Evolutionary conservation across 139 green algal genomes (phyloP).

Genomic region (Haematococcus lacustris): DNA sequence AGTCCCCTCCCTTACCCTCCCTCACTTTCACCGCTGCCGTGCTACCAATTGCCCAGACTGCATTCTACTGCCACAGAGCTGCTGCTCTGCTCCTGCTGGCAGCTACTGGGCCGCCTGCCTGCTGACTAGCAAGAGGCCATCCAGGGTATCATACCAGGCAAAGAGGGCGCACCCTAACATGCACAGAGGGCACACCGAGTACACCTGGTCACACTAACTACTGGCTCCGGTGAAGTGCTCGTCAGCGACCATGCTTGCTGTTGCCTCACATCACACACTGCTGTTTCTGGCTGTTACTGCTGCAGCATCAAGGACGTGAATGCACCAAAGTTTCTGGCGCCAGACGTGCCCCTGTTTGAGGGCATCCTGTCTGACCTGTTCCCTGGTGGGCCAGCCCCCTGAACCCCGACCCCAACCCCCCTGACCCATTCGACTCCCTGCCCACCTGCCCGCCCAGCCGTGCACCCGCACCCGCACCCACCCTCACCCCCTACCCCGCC

Average conservation of each 20-base stretch:
- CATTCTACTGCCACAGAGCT: no score
- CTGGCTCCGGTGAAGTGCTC: not conserved
- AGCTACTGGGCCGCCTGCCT: not conserved
- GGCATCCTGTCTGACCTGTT: slow-evolving; percentile 75
- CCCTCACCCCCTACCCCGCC: not conserved
- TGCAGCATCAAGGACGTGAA: slow-evolving; percentile 69
- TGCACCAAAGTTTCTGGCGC: slow-evolving; percentile 75
- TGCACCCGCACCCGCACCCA: not conserved
- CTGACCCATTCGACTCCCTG: not conserved
- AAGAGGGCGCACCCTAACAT: not conserved
- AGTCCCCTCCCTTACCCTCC: no score
- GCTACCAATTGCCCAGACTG: no score
- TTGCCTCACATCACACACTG: not conserved
- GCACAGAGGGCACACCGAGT: not conserved
- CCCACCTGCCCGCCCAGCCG: not conserved
- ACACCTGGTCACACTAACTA: not conserved
- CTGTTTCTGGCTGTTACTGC: not conserved
- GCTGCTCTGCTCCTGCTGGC: not conserved
- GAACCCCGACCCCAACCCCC: not conserved
- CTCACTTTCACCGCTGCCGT: no score
- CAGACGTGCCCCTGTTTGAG: slow-evolving; percentile 72
- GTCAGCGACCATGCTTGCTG: not conserved
- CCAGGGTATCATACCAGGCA: not conserved
- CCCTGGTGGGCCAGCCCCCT: slow-evolving; percentile 29
- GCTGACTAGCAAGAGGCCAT: not conserved